phyloP scores from a whole-genome alignment of 371 early-diverging fungal species.

The Rhizopus stolonifer region DNA sequence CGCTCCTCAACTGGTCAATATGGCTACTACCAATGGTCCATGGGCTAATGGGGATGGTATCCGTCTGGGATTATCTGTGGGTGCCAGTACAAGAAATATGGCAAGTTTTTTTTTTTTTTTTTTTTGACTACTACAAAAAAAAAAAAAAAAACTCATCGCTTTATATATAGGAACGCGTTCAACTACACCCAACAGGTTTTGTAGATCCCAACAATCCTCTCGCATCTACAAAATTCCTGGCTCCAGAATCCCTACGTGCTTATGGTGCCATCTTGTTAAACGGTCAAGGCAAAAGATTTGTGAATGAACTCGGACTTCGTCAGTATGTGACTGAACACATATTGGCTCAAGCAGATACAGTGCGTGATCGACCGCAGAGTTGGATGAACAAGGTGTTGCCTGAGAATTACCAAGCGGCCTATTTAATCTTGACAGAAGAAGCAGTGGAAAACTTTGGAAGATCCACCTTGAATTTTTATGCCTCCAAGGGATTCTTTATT shows the following conservation, averaged over 20 bases:
- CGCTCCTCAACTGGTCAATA: constrained; percentile 62
- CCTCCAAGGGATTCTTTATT: constrained; percentile 58
- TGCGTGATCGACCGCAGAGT: constrained; percentile 14
- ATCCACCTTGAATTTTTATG: constrained; percentile 63
- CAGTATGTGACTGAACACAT: constrained; percentile 60
- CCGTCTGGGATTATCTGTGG: constrained; percentile 59
- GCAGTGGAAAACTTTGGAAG: constrained; percentile 56
- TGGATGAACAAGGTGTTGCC: constrained; percentile 13
- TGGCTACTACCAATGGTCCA: constrained; percentile 83
- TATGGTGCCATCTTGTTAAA: constrained; percentile 73
- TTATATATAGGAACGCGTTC: constrained; percentile 44
- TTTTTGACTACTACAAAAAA: background rate
- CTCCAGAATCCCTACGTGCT: constrained; percentile 85
- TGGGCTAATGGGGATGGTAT: constrained; percentile 86
- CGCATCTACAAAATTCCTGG: constrained; percentile 61
- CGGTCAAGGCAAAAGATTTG: constrained; percentile 70
- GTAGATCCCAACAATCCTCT: constrained; percentile 71
- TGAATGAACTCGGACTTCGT: constrained; percentile 69
- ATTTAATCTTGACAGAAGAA: constrained; percentile 56
- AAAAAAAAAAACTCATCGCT: constrained; percentile 1
- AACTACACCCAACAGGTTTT: constrained; percentile 89
- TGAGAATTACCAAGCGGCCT: constrained; percentile 30
- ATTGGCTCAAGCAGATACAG: constrained; percentile 19
- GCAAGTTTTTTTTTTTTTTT: constrained; percentile 40
- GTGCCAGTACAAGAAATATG: constrained; percentile 76